Conservation (phyloP, 2,329 filamentous ascomycete species). For the Aspergillus sergii region DNA sequence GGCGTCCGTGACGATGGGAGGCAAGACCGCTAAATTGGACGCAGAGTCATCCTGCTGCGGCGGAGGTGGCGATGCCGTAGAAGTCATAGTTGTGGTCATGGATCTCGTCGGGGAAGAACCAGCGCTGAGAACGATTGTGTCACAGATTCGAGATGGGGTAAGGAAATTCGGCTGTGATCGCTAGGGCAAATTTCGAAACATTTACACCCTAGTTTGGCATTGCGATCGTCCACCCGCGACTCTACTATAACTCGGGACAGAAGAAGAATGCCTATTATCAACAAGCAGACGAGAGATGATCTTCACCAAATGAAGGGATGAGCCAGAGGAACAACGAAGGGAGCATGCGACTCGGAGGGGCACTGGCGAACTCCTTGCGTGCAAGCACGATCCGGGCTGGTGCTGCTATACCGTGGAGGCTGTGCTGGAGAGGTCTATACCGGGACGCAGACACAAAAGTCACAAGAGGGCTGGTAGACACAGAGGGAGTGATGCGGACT, state of each 20-base stretch:
- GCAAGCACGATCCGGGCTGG: slow-evolving; percentile 18
- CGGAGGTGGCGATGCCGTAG: slow-evolving; percentile 35
- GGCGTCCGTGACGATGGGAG: slow-evolving; percentile 55
- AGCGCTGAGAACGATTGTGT: slow-evolving; percentile 18
- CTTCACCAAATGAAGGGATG: slow-evolving; percentile 13
- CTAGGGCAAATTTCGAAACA: slow-evolving; percentile 26
- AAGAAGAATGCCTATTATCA: slow-evolving; percentile 4
- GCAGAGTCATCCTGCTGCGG: slow-evolving; percentile 31
- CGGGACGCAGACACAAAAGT: slow-evolving; percentile 5
- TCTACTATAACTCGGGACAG: slow-evolving; percentile 8
- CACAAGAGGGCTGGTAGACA: slow-evolving; percentile 12
- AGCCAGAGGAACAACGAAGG: slow-evolving; percentile 6
- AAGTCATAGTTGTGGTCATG: slow-evolving; percentile 41
- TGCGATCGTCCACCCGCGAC: slow-evolving; percentile 32
- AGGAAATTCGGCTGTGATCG: slow-evolving; percentile 25
- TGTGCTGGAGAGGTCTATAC: slow-evolving; percentile 7
- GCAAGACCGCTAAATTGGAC: slow-evolving; percentile 35
- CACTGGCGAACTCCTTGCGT: slow-evolving; percentile 26
- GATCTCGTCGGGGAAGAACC: slow-evolving; percentile 13
- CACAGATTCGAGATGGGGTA: slow-evolving; percentile 15
- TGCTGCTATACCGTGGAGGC: slow-evolving; percentile 4
- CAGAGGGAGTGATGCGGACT: slow-evolving; percentile 14
- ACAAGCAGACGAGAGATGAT: slow-evolving; percentile 8
- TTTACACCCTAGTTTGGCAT: slow-evolving; percentile 38
- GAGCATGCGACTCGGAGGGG: slow-evolving; percentile 22